Evolutionary conservation across 495 filamentous ascomycete species (phyloP), one percentile per base, ranked within the genome.

Genomic region (Rhizodiscina lignyota): DNA sequence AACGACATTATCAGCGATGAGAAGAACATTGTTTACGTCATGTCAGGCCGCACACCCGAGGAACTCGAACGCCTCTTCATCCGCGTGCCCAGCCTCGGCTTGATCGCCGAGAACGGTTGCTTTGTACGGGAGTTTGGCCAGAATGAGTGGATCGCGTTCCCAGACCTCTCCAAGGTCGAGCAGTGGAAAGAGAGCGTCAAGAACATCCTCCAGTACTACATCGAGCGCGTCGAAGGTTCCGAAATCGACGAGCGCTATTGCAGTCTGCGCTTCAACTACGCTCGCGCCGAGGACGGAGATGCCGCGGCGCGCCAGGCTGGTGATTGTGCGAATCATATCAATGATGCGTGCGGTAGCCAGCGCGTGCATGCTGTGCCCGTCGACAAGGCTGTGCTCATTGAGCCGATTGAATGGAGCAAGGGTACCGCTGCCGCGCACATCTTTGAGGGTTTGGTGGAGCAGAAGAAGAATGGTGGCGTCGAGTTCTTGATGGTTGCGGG

Each of bases 41-140:
- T 91, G 84, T 87, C 80, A 27, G 74, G 81, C 11, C 70, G 82
- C 18, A 74, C 73, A 48, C 77, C 82, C 0, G 80, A 92, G 49
- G 83, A 94, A 48, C 77, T 94, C 27, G 85, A 92, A 41, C 66
- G 72, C 1, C 60, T 91, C 5, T 93, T 94, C 66, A 70, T 72
- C 19, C 63, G 74, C 31, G 75, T 91, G 2, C 72, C 77, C 15
- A 72, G 75, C 32, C 61, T 94, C 1, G 86, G 86, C 1, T 61
- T 93, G 12, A 87, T 94, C 42, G 83, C 86, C 10, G 86, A 94
- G 55, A 92, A 89, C 51, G 86, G 86, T 2, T 92, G 80, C 47
- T 94, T 85, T 54, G 57, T 92, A 29, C 79, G 79, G 44, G 68
- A 78, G 39, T 70, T 68, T 34, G 35, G 34, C n/a, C 61, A 56